Base-by-base conservation (phyloP, 192 early-diverging fungal genomes). In the Rhizoclosmatium globosum region DNA sequence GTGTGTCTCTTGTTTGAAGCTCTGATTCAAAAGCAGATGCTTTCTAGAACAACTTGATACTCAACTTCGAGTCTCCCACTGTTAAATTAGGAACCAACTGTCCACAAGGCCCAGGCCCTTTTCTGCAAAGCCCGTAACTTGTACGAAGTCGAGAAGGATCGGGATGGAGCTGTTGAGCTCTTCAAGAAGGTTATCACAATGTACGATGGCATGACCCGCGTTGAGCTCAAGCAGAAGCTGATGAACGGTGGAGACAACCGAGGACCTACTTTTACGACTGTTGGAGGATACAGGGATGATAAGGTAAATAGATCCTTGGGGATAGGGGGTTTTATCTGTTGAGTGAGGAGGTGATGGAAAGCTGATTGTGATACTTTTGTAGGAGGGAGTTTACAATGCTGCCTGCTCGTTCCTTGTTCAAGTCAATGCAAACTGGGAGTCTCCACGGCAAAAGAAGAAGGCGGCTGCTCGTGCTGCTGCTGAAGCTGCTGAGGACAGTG, bases 241-340 rank as follows among this genome's bases (percentile, higher is more conserved):
- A 62, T 62, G 60, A 62, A 62, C 21, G 60, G 60, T 19, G 60
- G 60, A 7, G 23, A 62, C 60, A 4, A 19, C 11, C 60, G 23
- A 31, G 60, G 60, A 21, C 60, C 60, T 21, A 62, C 60, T 62
- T 62, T 62, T 23, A 62, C 60, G 23, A 62, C 60, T 19, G 60
- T 62, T 62, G 60, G 60, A 39, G 60, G 11, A 21, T 62, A 62
- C 21, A 7, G 60, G 9, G 60, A 62, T 62, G 60, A 62, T 23
- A 62, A 62, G 60, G 53, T 9, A 15, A n/a, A 56, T 9, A 15
- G 53, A 56, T 9, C 53, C 11, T 9, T 9, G 53, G 53, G 9
- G 53, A 15, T 56, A 1, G 31, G 31, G 31, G 31, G 0, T 31
- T 31, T 56, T 56, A n/a, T 56, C 19, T 56, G 9, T 9, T 56